Conservation (phyloP, 2,329 filamentous ascomycete species). For the Decorospora gaudefroyi region DNA sequence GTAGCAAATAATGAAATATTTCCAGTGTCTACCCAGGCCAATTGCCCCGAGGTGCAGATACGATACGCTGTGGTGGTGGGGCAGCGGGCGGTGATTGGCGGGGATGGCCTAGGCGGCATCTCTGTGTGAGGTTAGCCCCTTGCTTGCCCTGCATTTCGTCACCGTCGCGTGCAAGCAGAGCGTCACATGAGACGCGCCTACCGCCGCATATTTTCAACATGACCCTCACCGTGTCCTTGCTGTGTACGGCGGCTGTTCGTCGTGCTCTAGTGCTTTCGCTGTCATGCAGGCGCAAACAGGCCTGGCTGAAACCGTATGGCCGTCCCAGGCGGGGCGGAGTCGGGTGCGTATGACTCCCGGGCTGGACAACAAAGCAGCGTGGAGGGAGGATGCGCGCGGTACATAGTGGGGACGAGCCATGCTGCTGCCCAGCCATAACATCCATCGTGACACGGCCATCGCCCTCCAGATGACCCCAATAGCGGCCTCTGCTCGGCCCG, state of each 20-base stretch:
- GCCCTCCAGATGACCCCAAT: conserved; percentile 33
- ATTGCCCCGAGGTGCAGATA: conserved; percentile 3
- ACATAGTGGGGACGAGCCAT: conserved; percentile 11
- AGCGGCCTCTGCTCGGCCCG: conserved; percentile 17
- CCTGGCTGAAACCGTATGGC: conserved; percentile 5
- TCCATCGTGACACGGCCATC: conserved; percentile 29
- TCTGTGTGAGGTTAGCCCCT: conserved; percentile 2
- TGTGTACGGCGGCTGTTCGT: background rate
- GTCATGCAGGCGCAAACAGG: background rate
- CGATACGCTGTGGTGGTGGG: conserved; percentile 5
- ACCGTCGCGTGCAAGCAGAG: conserved; percentile 9
- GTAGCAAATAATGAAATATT: conserved; percentile 1
- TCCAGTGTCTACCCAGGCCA: background rate
- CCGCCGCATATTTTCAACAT: conserved; percentile 3
- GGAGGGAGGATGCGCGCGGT: conserved; percentile 12
- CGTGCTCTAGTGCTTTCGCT: conserved; percentile 3
- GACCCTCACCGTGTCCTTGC: background rate
- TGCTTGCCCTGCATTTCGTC: conserved; percentile 10
- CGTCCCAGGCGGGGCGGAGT: background rate
- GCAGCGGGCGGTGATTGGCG: conserved; percentile 7
- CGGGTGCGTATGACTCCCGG: conserved; percentile 5
- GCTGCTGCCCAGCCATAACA: conserved; percentile 19
- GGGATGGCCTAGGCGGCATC: background rate
- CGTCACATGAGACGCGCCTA: conserved; percentile 17
- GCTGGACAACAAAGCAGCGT: conserved; percentile 1